Percentiles rank a stretch among this genome's conserved stretches.
phyloP scores from a whole-genome alignment of 1,139 yeast species.

The Geotrichum reessii region DNA sequence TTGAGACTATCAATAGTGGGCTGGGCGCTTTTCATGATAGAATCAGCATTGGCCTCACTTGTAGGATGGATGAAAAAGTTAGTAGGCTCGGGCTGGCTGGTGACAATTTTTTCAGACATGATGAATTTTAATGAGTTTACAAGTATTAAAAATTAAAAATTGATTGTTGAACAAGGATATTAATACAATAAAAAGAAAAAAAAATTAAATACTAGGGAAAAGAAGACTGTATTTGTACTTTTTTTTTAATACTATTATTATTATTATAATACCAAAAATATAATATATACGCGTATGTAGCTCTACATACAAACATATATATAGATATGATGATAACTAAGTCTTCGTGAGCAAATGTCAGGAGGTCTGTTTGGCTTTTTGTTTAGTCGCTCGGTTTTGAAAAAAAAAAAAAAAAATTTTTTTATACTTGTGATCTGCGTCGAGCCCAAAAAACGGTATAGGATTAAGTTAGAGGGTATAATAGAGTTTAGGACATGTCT shows the following conservation, averaged over 20 bases:
- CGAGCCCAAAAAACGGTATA: background rate
- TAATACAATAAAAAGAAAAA: too few relatives aligned
- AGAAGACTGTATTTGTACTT: background rate
- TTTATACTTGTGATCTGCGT: background rate
- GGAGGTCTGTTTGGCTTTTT: background rate
- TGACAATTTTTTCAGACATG: conserved; percentile 1
- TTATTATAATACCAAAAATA: too few relatives aligned
- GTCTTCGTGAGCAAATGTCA: background rate
- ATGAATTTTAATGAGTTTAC: background rate
- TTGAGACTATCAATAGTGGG: conserved; percentile 1
- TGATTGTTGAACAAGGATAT: too few relatives aligned
- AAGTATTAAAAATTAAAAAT: background rate
- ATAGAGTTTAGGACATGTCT: too few relatives aligned
- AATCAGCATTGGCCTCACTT: background rate
- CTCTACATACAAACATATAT: too few relatives aligned
- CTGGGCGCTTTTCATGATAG: background rate
- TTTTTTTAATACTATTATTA: too few relatives aligned
- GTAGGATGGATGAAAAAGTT: conserved; percentile 7
- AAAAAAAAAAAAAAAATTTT: too few relatives aligned
- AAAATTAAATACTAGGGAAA: background rate
- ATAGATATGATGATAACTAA: background rate
- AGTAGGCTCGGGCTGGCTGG: background rate
- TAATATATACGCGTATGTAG: too few relatives aligned
- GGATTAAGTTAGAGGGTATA: background rate
- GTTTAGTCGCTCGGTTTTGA: background rate